Evolutionary conservation across 2,329 filamentous ascomycete genomes (phyloP).

Genomic region (Trichoderma harzianum): DNA sequence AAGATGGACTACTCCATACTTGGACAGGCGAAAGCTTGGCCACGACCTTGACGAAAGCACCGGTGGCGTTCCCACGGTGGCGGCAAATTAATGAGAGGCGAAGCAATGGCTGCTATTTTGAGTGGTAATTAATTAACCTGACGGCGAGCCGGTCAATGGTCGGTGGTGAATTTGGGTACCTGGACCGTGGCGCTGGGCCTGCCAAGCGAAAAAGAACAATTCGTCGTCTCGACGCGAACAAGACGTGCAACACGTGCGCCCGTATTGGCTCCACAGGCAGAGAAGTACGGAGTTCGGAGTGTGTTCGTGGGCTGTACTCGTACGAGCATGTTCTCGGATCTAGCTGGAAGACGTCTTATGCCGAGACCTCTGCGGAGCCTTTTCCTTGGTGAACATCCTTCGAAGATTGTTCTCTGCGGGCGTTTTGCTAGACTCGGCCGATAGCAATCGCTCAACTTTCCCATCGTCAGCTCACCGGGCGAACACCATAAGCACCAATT

Average conservation of each 20-base stretch:
- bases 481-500: slow-evolving; percentile 12
- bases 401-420: neutral
- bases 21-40: slow-evolving; percentile 13
- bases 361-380: slow-evolving; percentile 4
- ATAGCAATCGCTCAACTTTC: neutral
- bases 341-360: neutral
- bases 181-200: slow-evolving; percentile 1
- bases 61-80: slow-evolving; percentile 2
- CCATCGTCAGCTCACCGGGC: neutral
- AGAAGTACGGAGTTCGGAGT: slow-evolving; percentile 1
- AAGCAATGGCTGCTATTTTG: neutral
- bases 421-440: slow-evolving; percentile 6
- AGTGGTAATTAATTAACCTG: slow-evolving; percentile 6
- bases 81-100: slow-evolving; percentile 13
- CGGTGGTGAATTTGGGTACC: neutral
- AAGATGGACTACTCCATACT: slow-evolving; percentile 2
- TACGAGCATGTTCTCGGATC: neutral
- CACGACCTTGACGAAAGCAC: neutral
- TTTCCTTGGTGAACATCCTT: neutral
- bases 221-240: neutral
- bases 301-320: neutral
- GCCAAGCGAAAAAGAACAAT: neutral
- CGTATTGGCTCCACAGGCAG: neutral
- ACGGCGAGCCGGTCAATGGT: neutral
- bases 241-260: neutral